A percentile compares a stretch with the other conserved stretches of the same genome.
Conservation (phyloP, 169 alveolate genomes). For the Cystoisospora suis region DNA sequence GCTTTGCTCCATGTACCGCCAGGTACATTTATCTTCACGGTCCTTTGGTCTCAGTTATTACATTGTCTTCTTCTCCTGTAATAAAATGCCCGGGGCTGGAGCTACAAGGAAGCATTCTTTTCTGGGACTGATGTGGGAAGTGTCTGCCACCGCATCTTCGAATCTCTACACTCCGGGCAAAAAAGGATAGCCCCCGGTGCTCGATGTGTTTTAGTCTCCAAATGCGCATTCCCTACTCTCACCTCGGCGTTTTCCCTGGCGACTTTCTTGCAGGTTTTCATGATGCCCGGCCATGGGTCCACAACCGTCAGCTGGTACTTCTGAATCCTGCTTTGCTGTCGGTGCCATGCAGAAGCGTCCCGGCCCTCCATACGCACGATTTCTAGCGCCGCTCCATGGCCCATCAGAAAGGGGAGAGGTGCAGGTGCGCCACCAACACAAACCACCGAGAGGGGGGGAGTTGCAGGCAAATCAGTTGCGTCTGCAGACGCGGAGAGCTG, state of each 20-base stretch:
- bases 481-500: neutral
- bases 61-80: no score
- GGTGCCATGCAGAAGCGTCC: neutral
- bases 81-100: no score
- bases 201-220: neutral
- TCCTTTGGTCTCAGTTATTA: no score
- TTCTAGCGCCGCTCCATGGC: constrained; percentile 7
- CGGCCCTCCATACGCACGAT: neutral
- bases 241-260: neutral
- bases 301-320: neutral
- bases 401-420: constrained; percentile 1
- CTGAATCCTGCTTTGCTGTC: neutral
- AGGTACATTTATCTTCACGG: no score
- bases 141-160: neutral
- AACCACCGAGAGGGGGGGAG: neutral
- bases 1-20: no score
- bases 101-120: no score
- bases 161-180: neutral
- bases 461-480: neutral
- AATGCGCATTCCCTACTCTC: neutral
- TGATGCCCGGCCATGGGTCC: neutral
- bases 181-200: no score
- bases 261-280: constrained; percentile 17
- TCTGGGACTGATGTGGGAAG: neutral
- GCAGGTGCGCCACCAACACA: constrained; percentile 26